Evolutionary conservation across 2,329 filamentous ascomycete species (phyloP).

Genomic region (Claviceps humidiphila): DNA sequence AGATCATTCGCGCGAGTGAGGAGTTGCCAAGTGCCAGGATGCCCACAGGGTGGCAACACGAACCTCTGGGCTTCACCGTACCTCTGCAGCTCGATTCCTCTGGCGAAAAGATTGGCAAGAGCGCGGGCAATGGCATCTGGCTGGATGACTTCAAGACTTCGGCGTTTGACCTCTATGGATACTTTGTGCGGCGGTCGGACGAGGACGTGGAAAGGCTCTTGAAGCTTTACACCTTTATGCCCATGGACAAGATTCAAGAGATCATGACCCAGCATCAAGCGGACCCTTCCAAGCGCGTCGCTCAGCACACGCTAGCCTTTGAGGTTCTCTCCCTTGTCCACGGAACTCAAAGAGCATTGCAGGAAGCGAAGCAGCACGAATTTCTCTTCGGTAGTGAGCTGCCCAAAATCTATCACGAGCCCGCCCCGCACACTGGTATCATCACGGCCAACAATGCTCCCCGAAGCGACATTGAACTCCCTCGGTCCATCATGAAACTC

Average conservation of each 20-base stretch:
- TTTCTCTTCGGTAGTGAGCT: conserved; percentile 31
- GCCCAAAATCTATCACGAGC: conserved; percentile 18
- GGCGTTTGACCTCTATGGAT: conserved; percentile 78
- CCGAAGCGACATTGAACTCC: conserved; percentile 44
- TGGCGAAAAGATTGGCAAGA: conserved; percentile 90
- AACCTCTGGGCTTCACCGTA: conserved; percentile 76
- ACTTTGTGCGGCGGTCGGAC: conserved; percentile 75
- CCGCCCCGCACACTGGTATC: conserved; percentile 17
- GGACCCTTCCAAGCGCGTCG: conserved; percentile 58
- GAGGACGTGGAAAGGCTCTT: conserved; percentile 69
- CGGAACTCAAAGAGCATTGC: conserved; percentile 48
- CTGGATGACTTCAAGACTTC: conserved; percentile 70
- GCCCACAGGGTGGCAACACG: conserved; percentile 30
- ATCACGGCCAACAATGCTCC: conserved; percentile 34
- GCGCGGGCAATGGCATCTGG: conserved; percentile 87
- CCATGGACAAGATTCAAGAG: conserved; percentile 50
- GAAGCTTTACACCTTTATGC: conserved; percentile 82
- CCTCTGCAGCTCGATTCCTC: conserved; percentile 76
- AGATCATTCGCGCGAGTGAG: conserved; percentile 51
- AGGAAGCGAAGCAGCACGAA: conserved; percentile 43
- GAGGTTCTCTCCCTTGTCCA: conserved; percentile 77
- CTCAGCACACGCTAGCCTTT: conserved; percentile 70
- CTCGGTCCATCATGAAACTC: conserved; percentile 39
- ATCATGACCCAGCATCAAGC: conserved; percentile 55
- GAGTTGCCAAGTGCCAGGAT: conserved; percentile 29